Evolutionary conservation across 2,329 filamentous ascomycete genomes (phyloP).

Genomic region (Trichoderma oligosporum): DNA sequence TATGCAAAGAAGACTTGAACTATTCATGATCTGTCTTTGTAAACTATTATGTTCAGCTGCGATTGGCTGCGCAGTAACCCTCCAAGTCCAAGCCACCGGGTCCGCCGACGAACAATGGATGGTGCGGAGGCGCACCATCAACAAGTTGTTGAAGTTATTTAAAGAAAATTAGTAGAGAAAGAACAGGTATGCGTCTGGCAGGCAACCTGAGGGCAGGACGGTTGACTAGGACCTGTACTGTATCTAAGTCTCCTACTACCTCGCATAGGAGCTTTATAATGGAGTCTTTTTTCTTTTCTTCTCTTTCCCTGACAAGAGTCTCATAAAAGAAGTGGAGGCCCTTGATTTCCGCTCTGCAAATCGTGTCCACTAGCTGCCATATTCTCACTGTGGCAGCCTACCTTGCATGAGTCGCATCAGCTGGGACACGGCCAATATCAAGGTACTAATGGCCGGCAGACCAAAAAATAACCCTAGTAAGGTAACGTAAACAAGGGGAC

Average conservation of each 20-base stretch:
- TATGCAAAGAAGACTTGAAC: background rate
- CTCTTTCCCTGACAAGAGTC: background rate
- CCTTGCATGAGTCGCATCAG: conserved; percentile 14
- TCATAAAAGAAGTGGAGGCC: conserved; percentile 8
- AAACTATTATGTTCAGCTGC: background rate
- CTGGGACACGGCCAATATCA: conserved; percentile 7
- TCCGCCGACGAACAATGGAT: conserved; percentile 9
- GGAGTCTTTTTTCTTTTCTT: background rate
- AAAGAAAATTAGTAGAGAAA: too few species aligned
- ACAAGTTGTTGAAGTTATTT: background rate
- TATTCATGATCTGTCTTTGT: background rate
- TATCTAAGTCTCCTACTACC: background rate
- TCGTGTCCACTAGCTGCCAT: conserved; percentile 5
- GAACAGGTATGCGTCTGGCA: too few species aligned
- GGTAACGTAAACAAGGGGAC: background rate
- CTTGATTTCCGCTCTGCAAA: conserved; percentile 14
- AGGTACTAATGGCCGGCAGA: conserved; percentile 3
- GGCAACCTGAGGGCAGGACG: background rate
- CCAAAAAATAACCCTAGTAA: background rate
- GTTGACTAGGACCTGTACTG: too few species aligned
- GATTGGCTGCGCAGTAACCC: background rate
- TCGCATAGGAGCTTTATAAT: background rate
- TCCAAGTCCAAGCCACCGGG: conserved; percentile 3
- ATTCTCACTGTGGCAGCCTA: background rate
- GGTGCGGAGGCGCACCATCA: background rate